These are phyloP conservation scores for Boletus subparvulus DNA, from an alignment of 768 basidiomycete species.

Conservation along the genomic window DNA sequence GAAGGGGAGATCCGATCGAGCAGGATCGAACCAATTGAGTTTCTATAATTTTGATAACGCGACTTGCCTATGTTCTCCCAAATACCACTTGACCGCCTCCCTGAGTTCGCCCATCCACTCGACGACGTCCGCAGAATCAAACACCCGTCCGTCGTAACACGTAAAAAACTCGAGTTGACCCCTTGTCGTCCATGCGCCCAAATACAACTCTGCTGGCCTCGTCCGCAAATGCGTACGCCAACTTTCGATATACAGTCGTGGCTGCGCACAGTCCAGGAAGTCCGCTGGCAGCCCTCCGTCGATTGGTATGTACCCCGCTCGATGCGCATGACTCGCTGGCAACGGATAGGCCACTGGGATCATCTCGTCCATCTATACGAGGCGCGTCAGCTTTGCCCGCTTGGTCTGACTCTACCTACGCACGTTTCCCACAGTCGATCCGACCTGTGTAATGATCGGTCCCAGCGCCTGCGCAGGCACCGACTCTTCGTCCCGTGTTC, in stretches of 20 bases:
- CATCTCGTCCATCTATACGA: background rate
- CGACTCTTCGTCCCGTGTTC: background rate
- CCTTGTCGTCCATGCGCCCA: background rate
- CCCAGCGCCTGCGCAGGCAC: background rate
- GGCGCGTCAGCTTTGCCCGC: background rate
- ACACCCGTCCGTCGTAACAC: background rate
- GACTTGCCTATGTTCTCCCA: background rate
- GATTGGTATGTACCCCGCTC: background rate
- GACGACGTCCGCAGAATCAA: background rate
- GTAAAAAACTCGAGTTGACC: background rate
- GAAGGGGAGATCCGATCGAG: too few species aligned
- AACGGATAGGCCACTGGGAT: background rate
- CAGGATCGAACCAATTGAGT: too few species aligned
- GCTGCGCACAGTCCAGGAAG: background rate
- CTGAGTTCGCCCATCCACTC: background rate
- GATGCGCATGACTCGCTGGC: background rate
- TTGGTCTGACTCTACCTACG: background rate
- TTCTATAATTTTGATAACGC: background rate
- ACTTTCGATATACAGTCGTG: background rate
- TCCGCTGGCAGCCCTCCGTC: too few species aligned
- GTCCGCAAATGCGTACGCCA: background rate
- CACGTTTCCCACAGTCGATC: background rate
- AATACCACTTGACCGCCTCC: background rate
- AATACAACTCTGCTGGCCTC: background rate
- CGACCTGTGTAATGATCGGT: background rate